Conservation (phyloP, 1,284 basidiomycete species). For the Kwoniella shivajii region DNA sequence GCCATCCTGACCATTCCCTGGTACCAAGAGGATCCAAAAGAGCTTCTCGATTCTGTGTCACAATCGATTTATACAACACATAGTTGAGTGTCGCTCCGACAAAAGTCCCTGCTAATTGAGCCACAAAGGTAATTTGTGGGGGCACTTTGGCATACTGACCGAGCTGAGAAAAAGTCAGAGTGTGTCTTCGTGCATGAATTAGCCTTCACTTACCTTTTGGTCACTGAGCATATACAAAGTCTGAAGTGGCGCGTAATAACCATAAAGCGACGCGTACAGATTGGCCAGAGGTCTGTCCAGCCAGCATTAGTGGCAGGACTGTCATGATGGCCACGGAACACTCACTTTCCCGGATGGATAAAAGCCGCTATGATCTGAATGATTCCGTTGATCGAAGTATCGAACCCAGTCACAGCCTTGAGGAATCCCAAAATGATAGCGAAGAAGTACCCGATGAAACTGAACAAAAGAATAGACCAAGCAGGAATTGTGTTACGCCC, state of each 20-base stretch:
- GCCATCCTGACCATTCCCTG: conserved; percentile 10
- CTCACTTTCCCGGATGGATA: conserved; percentile 60
- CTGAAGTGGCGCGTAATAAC: conserved; percentile 64
- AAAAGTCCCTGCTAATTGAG: conserved; percentile 59
- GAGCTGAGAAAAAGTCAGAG: conserved; percentile 4
- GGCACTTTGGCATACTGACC: conserved; percentile 29
- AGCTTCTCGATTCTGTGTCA: conserved; percentile 58
- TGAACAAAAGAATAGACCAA: conserved; percentile 62
- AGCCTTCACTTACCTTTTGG: conserved; percentile 9
- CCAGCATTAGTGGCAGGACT: not conserved
- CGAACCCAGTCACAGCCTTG: conserved; percentile 61
- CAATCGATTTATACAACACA: conserved; percentile 57
- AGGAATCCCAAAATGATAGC: conserved; percentile 57
- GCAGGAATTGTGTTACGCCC: conserved; percentile 58
- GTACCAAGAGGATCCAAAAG: conserved; percentile 60
- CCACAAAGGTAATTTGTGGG: conserved; percentile 54
- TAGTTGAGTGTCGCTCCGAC: conserved; percentile 61
- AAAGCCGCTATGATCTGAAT: conserved; percentile 66
- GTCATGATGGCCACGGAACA: not conserved
- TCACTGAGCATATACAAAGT: conserved; percentile 63
- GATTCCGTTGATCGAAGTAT: conserved; percentile 60
- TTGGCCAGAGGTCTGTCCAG: conserved; percentile 53
- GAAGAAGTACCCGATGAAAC: conserved; percentile 57
- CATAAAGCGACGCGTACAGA: conserved; percentile 62
- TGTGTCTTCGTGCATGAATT: not conserved